Conservation (phyloP, 2,329 filamentous ascomycete species). For the Pseudocercospora fuligena region DNA sequence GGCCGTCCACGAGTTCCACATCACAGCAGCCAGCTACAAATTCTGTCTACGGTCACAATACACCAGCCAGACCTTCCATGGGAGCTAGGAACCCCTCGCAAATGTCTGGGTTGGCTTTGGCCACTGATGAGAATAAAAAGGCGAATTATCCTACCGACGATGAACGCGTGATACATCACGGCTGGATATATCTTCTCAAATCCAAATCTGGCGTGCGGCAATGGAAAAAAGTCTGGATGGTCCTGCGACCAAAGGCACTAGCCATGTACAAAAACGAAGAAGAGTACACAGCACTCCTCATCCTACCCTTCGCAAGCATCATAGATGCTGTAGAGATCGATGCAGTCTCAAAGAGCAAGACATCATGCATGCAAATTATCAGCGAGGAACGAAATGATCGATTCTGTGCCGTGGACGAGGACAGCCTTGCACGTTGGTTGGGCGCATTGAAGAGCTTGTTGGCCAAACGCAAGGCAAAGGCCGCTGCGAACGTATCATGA, state of each 20-base stretch:
- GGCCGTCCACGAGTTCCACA: conserved; percentile 38
- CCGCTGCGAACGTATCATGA: conserved; percentile 14
- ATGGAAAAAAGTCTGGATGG: conserved; percentile 95
- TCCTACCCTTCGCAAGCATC: conserved; percentile 77
- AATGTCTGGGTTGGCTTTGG: conserved; percentile 57
- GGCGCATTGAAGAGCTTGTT: conserved; percentile 89
- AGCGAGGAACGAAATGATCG: conserved; percentile 75
- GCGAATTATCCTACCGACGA: conserved; percentile 56
- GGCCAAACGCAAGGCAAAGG: conserved; percentile 45
- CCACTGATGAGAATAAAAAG: conserved; percentile 40
- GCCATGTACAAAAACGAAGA: conserved; percentile 90
- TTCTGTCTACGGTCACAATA: conserved; percentile 42
- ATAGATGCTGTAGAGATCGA: conserved; percentile 89
- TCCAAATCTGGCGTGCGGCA: conserved; percentile 82
- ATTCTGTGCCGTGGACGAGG: conserved; percentile 72
- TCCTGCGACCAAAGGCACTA: conserved; percentile 81
- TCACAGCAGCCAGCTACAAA: conserved; percentile 37
- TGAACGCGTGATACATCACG: conserved; percentile 92
- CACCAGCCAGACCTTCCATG: conserved; percentile 31
- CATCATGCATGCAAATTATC: conserved; percentile 88
- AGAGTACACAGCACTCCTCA: conserved; percentile 85
- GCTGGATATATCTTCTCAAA: conserved; percentile 83
- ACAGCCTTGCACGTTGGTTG: conserved; percentile 79
- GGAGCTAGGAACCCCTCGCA: conserved; percentile 64
- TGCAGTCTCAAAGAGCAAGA: conserved; percentile 81